Evolutionary conservation across 305 asterid genomes (phyloP).

Genomic region (Rubia tinctorum): DNA sequence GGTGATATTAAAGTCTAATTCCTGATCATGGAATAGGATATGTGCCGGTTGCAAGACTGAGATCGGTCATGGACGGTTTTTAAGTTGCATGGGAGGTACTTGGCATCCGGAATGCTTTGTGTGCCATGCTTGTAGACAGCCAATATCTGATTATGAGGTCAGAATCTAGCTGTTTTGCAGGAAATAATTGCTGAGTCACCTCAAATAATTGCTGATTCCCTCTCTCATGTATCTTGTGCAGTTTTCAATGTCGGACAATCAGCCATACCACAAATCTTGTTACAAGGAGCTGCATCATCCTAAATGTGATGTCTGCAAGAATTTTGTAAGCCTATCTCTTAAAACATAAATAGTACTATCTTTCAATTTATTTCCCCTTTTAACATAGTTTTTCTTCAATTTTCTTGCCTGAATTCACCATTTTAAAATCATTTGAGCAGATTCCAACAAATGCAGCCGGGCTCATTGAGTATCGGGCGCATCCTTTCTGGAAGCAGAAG

Average conservation of each 20-base stretch:
- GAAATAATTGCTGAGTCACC: not conserved
- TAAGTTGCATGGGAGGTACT: constrained; percentile 89
- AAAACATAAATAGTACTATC: not conserved
- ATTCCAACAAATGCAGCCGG: constrained; percentile 83
- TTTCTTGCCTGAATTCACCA: constrained; percentile 3
- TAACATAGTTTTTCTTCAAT: not conserved
- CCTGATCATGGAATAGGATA: constrained; percentile 37
- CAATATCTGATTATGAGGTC: constrained; percentile 96
- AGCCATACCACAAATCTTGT: constrained; percentile 87
- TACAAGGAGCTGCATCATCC: constrained; percentile 91
- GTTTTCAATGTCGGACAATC: constrained; percentile 86
- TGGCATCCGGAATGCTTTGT: constrained; percentile 99
- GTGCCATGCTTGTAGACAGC: constrained; percentile 73
- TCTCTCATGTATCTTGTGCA: constrained; percentile 27
- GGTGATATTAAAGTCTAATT: constrained; percentile 6
- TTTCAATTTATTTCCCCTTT: not conserved
- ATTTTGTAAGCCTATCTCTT: constrained; percentile 61
- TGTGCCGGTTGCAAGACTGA: constrained; percentile 93
- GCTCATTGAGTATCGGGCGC: constrained; percentile 88
- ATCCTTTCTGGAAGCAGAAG: constrained; percentile 96
- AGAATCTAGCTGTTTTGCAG: constrained; percentile 15
- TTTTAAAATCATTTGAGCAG: constrained; percentile 28
- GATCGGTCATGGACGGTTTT: constrained; percentile 79
- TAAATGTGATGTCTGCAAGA: constrained; percentile 91
- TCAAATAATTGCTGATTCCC: not conserved